A percentile compares a stretch with the other conserved stretches of the same genome.
These are phyloP conservation scores for Kwoniella bestiolae DNA, from an alignment of 768 basidiomycete genomes.

Conservation along the genomic window DNA sequence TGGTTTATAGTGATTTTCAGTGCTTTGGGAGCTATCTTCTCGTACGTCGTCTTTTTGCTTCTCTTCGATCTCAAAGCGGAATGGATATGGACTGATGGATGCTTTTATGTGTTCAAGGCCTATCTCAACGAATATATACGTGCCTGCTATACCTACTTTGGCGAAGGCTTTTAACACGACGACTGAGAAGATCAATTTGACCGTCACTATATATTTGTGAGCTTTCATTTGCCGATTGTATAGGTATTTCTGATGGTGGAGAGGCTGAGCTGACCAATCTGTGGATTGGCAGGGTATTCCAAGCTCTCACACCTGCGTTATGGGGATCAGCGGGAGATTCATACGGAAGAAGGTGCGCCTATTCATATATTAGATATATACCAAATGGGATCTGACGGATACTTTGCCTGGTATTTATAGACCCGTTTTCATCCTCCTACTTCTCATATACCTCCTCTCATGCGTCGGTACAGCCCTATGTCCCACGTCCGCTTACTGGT, in stretches of 20 bases:
- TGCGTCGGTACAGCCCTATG: constrained; percentile 69
- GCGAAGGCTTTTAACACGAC: constrained; percentile 68
- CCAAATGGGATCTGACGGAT: background rate
- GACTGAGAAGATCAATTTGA: constrained; percentile 75
- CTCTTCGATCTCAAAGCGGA: background rate
- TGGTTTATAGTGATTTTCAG: constrained; percentile 43
- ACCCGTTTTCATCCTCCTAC: constrained; percentile 62
- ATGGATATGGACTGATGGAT: background rate
- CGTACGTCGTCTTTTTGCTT: too few species aligned
- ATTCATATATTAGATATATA: background rate
- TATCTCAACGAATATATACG: constrained; percentile 71
- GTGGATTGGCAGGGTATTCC: constrained; percentile 41
- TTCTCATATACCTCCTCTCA: constrained; percentile 67
- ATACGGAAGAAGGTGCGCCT: constrained; percentile 42
- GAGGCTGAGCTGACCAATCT: too few species aligned
- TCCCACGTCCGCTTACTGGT: constrained; percentile 71
- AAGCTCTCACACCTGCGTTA: constrained; percentile 60
- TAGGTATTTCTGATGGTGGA: too few species aligned
- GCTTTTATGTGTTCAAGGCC: background rate
- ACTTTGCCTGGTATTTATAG: constrained; percentile 3
- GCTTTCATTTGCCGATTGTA: constrained; percentile 1
- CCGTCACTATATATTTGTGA: constrained; percentile 73
- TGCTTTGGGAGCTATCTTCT: constrained; percentile 47
- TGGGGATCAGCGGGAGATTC: constrained; percentile 70
- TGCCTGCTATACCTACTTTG: constrained; percentile 77